A percentile compares a stretch with the other conserved stretches of the same genome.
Evolutionary conservation across 2,329 filamentous ascomycete species (phyloP).

Genomic region (Botrytis elliptica): DNA sequence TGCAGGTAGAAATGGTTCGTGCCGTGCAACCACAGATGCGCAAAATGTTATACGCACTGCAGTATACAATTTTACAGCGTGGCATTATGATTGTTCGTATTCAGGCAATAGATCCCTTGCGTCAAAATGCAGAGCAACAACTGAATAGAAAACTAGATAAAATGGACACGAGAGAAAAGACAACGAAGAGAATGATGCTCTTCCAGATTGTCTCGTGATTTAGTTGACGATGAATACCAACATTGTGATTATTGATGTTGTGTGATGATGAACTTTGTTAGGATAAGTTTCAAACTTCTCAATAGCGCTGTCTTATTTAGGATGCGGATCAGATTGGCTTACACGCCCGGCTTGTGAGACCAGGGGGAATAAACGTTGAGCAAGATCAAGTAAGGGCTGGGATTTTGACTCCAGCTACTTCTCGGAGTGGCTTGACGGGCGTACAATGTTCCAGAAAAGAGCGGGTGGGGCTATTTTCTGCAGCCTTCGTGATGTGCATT

Average conservation of each 20-base stretch:
- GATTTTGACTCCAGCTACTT: conserved; percentile 1
- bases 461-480: background rate
- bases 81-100: conserved; percentile 6
- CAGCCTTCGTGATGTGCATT: background rate
- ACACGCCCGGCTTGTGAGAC: conserved; percentile 4
- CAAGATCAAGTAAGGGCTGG: conserved; percentile 1
- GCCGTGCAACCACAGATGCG: background rate
- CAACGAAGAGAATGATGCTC: background rate
- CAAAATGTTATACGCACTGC: conserved; percentile 5
- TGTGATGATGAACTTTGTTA: background rate
- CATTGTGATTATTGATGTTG: conserved; percentile 5
- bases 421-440: background rate
- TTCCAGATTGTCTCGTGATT: conserved; percentile 8
- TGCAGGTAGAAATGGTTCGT: conserved; percentile 1
- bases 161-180: conserved; percentile 3
- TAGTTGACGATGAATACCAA: background rate
- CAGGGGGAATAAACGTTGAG: conserved; percentile 12
- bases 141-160: background rate
- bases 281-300: conserved; percentile 1
- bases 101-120: background rate
- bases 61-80: background rate
- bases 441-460: conserved; percentile 13
- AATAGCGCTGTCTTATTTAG: background rate
- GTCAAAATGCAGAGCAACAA: background rate
- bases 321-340: conserved; percentile 7